Evolutionary conservation across 345 rosid genomes (phyloP).

Genomic region (Syzygium grande): DNA sequence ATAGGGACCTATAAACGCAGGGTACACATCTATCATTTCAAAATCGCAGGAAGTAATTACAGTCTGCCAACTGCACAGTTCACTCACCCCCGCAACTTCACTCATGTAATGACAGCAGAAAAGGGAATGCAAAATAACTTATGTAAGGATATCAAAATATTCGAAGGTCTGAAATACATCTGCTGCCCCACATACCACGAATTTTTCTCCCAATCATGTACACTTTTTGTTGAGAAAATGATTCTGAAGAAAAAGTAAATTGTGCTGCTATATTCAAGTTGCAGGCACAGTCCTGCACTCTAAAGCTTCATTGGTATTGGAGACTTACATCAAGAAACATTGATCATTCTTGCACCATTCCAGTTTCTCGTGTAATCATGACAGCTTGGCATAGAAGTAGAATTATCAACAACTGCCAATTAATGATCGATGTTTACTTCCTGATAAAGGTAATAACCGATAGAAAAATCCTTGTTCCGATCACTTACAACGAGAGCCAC

Average conservation of each 20-base stretch:
- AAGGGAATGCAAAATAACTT: not conserved
- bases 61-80: not conserved
- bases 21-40: not conserved
- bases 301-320: not conserved
- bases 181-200: not conserved
- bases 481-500: constrained; percentile 43
- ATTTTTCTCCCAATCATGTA: not conserved
- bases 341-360: constrained; percentile 35
- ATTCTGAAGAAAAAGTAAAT: not conserved
- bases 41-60: not conserved
- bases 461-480: not conserved
- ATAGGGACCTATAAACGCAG: not conserved
- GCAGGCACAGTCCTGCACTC: not conserved
- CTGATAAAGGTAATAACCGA: not conserved
- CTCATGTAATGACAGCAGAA: not conserved
- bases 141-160: not conserved
- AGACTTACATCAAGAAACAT: constrained; percentile 31
- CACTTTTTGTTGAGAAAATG: not conserved
- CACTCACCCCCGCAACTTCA: not conserved
- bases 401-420: constrained; percentile 41
- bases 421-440: not conserved
- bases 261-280: not conserved
- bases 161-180: not conserved
- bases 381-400: constrained; percentile 49
- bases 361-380: constrained; percentile 28